These are phyloP conservation scores for Zancudomyces culisetae DNA, from an alignment of 371 early-diverging fungal genomes.

Conservation along the genomic window DNA sequence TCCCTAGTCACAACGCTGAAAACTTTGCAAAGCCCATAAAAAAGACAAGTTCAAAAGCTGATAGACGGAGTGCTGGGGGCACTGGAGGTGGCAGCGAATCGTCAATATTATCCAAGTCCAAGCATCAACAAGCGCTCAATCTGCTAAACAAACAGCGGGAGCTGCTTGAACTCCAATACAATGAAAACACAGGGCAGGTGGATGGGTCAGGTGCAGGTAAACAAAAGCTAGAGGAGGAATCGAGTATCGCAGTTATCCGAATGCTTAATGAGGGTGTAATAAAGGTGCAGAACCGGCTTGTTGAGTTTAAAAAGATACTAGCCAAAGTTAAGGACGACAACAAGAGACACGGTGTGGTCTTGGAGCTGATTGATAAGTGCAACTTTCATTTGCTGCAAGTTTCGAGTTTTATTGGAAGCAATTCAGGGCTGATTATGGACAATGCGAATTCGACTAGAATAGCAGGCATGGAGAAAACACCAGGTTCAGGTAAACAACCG, in stretches of 20 bases:
- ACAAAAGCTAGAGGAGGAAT: background rate
- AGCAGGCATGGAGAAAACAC: background rate
- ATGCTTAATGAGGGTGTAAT: background rate
- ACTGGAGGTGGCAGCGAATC: background rate
- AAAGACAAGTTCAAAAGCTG: background rate
- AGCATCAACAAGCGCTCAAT: background rate
- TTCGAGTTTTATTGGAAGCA: background rate
- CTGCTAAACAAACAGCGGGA: background rate
- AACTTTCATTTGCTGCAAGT: slow-evolving; percentile 1
- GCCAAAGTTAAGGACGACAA: background rate
- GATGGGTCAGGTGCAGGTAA: background rate
- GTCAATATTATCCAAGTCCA: background rate
- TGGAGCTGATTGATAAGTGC: background rate
- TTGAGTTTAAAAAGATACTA: background rate
- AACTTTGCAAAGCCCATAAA: background rate
- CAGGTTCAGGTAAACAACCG: background rate
- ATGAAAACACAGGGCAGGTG: no score
- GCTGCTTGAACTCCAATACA: background rate
- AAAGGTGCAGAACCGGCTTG: background rate
- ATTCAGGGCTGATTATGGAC: background rate
- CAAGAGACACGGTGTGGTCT: background rate
- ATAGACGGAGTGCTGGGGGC: background rate
- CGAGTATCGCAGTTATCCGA: background rate
- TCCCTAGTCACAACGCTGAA: background rate
- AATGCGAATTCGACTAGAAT: background rate